A percentile compares a stretch with the other conserved stretches of the same genome.
phyloP scores from a whole-genome alignment of 2,329 filamentous ascomycete species.

The Reticulascus tulasneorum region DNA sequence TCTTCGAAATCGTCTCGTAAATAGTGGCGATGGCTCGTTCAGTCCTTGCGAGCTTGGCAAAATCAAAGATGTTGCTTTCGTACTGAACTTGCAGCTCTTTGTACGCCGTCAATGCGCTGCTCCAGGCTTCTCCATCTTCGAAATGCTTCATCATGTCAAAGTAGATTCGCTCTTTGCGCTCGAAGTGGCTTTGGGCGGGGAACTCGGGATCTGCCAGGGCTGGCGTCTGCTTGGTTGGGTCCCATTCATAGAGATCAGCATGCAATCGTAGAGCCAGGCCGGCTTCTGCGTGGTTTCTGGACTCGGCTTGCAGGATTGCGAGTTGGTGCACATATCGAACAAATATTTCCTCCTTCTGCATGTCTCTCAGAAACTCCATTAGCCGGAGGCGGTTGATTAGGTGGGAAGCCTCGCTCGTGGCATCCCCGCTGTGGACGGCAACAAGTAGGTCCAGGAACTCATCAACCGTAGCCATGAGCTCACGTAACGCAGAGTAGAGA shows the following conservation, averaged over 20 bases:
- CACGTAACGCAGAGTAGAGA: conserved; percentile 70
- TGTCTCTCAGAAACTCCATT: conserved; percentile 95
- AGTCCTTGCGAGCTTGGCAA: conserved; percentile 82
- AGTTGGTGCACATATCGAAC: conserved; percentile 94
- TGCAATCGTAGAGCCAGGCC: conserved; percentile 86
- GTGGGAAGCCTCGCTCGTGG: conserved; percentile 68
- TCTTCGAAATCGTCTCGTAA: conserved; percentile 82
- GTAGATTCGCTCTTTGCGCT: conserved; percentile 87
- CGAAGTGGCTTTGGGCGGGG: conserved; percentile 80
- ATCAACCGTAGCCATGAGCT: conserved; percentile 79
- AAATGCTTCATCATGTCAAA: conserved; percentile 94
- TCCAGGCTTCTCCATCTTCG: conserved; percentile 92
- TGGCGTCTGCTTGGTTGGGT: conserved; percentile 62
- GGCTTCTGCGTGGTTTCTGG: conserved; percentile 79
- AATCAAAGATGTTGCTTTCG: conserved; percentile 84
- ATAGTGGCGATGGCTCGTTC: conserved; percentile 89
- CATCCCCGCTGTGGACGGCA: conserved; percentile 77
- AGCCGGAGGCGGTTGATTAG: conserved; percentile 85
- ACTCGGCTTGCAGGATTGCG: conserved; percentile 69
- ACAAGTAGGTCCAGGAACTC: conserved; percentile 88
- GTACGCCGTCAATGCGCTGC: conserved; percentile 81
- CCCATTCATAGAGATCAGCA: conserved; percentile 91
- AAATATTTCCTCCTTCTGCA: conserved; percentile 96
- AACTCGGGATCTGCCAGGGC: conserved; percentile 71
- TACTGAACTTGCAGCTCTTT: conserved; percentile 90